These are phyloP conservation scores for Candida gorgasii DNA, from an alignment of 805 yeast genomes.

Conservation along the genomic window DNA sequence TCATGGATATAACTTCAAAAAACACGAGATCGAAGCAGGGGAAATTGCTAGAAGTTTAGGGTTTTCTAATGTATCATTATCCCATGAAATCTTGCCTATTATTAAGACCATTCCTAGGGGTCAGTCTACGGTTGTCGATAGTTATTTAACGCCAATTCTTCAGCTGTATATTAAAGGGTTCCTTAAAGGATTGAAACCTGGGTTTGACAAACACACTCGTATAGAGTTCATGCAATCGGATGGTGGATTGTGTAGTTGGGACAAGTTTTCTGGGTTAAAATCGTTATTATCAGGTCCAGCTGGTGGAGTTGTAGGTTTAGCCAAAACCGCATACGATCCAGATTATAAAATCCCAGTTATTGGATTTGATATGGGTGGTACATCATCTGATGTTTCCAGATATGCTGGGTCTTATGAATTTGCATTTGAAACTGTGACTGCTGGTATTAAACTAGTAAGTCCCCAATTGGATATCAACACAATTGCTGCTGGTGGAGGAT, in stretches of 20 bases:
- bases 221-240: conserved; percentile 25
- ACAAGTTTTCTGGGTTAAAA: conserved; percentile 20
- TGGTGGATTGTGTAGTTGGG: conserved; percentile 23
- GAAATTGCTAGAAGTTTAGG: conserved; percentile 64
- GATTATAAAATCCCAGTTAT: conserved; percentile 62
- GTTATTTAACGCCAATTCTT: conserved; percentile 80
- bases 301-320: conserved; percentile 26
- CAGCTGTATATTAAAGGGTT: conserved; percentile 63
- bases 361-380: conserved; percentile 92
- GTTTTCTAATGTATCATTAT: conserved; percentile 66
- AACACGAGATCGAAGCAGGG: conserved; percentile 53
- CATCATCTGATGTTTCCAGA: conserved; percentile 83
- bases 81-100: conserved; percentile 73
- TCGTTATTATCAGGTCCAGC: conserved; percentile 26
- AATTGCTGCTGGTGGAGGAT: conserved; percentile 45
- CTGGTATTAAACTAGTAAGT: conserved; percentile 80
- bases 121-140: conserved; percentile 78
- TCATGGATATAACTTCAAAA: conserved; percentile 73
- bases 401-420: conserved; percentile 71
- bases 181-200: conserved; percentile 60
- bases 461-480: conserved; percentile 66
- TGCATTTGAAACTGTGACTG: conserved; percentile 80
- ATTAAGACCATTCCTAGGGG: conserved; percentile 76
- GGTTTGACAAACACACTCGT: conserved; percentile 29
- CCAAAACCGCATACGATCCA: conserved; percentile 21